Evolutionary conservation across 192 early-diverging fungal genomes (phyloP).

Genomic region (Umbelopsis isabellina): DNA sequence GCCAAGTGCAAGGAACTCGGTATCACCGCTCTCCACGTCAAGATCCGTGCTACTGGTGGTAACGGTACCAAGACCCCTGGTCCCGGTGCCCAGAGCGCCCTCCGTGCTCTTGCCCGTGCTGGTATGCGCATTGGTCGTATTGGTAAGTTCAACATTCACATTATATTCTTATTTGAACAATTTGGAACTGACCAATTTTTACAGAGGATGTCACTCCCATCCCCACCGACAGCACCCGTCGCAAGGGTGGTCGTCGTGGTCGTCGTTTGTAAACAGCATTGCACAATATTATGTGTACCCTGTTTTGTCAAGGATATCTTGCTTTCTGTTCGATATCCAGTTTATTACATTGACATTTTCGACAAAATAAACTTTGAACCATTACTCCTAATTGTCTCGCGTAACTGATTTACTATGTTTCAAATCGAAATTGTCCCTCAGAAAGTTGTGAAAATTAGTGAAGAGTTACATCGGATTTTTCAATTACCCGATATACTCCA

Average conservation of each 20-base stretch:
- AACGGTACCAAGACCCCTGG: constrained; percentile 98
- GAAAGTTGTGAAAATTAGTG: too few species aligned
- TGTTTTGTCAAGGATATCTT: constrained; percentile 2
- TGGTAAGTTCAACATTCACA: constrained; percentile 47
- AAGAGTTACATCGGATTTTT: too few species aligned
- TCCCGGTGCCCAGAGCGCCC: constrained; percentile 95
- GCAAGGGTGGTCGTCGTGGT: constrained; percentile 99
- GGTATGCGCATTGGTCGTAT: constrained; percentile 99
- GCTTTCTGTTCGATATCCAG: not conserved
- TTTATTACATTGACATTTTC: constrained; percentile 4
- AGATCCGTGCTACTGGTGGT: constrained; percentile 99
- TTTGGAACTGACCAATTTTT: constrained; percentile 32
- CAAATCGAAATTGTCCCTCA: too few species aligned
- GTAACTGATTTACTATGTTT: too few species aligned
- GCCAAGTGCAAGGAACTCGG: constrained; percentile 99
- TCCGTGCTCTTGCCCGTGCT: constrained; percentile 98
- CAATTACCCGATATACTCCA: too few species aligned
- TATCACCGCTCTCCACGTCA: constrained; percentile 99
- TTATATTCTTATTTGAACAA: not conserved
- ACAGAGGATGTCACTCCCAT: constrained; percentile 96
- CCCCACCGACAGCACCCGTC: constrained; percentile 97
- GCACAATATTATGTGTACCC: not conserved
- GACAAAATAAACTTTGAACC: constrained; percentile 15
- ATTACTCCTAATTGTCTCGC: too few species aligned
- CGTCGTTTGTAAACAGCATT: constrained; percentile 81